Percentiles rank a stretch among this genome's conserved stretches.
Conservation (phyloP, 2,329 filamentous ascomycete species). For the Phialophora chinensis region DNA sequence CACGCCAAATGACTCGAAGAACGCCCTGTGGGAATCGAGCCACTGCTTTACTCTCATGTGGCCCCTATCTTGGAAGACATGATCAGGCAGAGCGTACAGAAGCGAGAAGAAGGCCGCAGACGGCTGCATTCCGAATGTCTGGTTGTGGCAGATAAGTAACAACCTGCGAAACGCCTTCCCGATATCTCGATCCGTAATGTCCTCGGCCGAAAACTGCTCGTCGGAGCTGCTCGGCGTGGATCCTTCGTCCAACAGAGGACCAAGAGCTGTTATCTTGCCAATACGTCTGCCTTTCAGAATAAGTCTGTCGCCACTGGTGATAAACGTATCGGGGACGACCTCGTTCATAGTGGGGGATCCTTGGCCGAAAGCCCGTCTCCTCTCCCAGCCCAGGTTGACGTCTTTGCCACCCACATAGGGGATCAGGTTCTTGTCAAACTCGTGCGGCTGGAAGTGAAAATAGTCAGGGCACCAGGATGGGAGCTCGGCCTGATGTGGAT, state of each 20-base stretch:
- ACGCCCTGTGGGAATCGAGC: conserved; percentile 17
- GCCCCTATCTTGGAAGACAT: conserved; percentile 16
- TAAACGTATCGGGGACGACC: conserved; percentile 24
- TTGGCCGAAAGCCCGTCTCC: conserved; percentile 27
- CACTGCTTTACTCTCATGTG: conserved; percentile 17
- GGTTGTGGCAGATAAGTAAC: conserved; percentile 30
- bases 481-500: conserved; percentile 11
- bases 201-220: not conserved
- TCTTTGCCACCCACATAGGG: conserved; percentile 26
- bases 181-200: conserved; percentile 21
- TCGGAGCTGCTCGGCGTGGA: not conserved
- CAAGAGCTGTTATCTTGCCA: conserved; percentile 26
- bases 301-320: conserved; percentile 17
- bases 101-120: conserved; percentile 27
- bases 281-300: conserved; percentile 23
- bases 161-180: conserved; percentile 29
- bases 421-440: conserved; percentile 26
- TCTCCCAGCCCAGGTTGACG: conserved; percentile 32
- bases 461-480: conserved; percentile 34
- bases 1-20: conserved; percentile 19
- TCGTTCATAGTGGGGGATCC: conserved; percentile 23
- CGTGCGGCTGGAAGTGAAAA: conserved; percentile 27
- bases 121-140: conserved; percentile 25
- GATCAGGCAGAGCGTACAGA: conserved; percentile 25
- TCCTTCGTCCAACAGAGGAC: conserved; percentile 14